Evolutionary conservation across 306 rosid species (phyloP), one percentile per base, ranked within the genome.

Genomic region (Leucaena leucocephala): DNA sequence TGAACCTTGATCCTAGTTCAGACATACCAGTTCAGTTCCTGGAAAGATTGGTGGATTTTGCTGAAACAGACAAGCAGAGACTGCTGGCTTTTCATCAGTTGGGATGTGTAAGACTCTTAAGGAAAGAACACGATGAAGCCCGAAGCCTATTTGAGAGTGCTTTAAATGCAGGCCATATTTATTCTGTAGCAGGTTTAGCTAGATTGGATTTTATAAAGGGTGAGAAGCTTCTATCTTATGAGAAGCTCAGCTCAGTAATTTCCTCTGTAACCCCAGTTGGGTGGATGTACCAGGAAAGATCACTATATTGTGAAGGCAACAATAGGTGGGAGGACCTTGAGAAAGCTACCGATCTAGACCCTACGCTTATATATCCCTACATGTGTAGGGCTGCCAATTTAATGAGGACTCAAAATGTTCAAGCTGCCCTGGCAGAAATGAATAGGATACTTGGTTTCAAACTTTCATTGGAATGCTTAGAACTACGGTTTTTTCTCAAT

Each of bases 231-330:
- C 83, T 87, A 89, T 83, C 97, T 10, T 85, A 83, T 79, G 90
- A 94, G 76, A 91, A 84, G 84, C 82, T 94, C 82, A 88, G 92
- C 80, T 90, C 92, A n/a, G 82, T 84, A 68, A 85, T 94, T 84
- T 78, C 90, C 39, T 78, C 91, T 71, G 86, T 68, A 69, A 61
- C 72, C 33, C 94, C 90, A 12, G 88, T 80, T 72, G 98, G 98
- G 70, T 94, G 98, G 98, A 89, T 94, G 97, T 86, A 89, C 82
- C 94, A 94, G 79, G 98, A 94, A 90, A 86, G 97, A 76, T 87
- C 98, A 64, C 87, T 94, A 62, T 91, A 94, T 77, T 86, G 91
- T 81, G 95, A 91, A 61, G 89, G 86, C 39, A 90, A 89, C 45
- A 82, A 82, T 77, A 90, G 84, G 81, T 85, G 87, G 92, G 84